Evolutionary conservation across 352 stramenopile species (phyloP).

Genomic region (Phytophthora hybrid): DNA sequence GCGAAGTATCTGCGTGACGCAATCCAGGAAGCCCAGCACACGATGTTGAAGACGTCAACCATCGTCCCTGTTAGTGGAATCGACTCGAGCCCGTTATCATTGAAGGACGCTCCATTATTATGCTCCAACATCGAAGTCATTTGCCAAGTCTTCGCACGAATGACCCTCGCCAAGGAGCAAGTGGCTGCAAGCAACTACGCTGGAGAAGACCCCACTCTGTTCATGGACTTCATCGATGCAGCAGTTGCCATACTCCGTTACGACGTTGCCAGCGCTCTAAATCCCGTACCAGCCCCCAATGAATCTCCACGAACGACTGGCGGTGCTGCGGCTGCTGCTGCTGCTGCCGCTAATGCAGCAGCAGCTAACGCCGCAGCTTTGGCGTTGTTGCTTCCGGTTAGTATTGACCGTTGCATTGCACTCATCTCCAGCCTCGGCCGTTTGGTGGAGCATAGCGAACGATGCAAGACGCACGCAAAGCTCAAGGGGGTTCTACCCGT

Average conservation of each 20-base stretch:
- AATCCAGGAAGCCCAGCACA: conserved; percentile 37
- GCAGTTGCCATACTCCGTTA: conserved; percentile 51
- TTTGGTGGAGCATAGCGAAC: conserved; percentile 53
- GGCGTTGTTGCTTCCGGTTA: conserved; percentile 44
- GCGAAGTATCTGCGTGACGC: conserved; percentile 7
- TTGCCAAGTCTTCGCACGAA: conserved; percentile 48
- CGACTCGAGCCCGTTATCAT: conserved; percentile 36
- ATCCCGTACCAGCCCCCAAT: background rate
- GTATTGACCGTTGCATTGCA: conserved; percentile 32
- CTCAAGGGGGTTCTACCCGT: conserved; percentile 43
- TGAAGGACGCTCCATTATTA: conserved; percentile 42
- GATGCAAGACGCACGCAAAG: conserved; percentile 52
- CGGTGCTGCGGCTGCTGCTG: conserved; percentile 25
- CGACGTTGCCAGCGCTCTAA: conserved; percentile 42
- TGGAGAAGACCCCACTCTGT: conserved; percentile 14
- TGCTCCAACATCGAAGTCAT: conserved; percentile 40
- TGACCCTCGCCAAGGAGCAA: conserved; percentile 48
- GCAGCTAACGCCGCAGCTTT: conserved; percentile 32
- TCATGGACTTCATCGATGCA: conserved; percentile 40
- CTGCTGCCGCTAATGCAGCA: conserved; percentile 33
- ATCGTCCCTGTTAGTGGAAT: conserved; percentile 30
- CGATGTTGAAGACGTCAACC: conserved; percentile 26
- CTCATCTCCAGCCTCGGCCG: conserved; percentile 60
- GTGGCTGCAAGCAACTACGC: background rate
- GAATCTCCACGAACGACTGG: conserved; percentile 26